Base-by-base conservation (phyloP, 129 eudicot genomes). In the Flaveria linearis region DNA sequence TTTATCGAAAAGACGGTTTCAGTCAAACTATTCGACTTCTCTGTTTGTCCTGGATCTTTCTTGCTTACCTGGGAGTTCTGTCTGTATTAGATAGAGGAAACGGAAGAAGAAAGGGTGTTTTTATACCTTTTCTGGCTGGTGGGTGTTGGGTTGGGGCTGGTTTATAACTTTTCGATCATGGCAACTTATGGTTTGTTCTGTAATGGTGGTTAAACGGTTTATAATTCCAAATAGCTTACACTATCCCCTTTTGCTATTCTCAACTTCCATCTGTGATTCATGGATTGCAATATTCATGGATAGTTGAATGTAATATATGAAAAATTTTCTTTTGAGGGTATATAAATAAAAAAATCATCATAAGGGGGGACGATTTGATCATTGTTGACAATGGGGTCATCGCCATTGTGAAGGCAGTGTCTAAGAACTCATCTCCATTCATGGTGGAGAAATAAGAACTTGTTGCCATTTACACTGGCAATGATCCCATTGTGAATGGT, bases 151-250 rank as follows among this genome's bases (percentile, higher is more conserved):
- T n/a, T 50, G n/a, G 9, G 10, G 45, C 64, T 51, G 7, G 36
- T 39, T 45, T 33, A 47, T 13, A 9, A 18, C 13, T 41, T 50
- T 17, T 69, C 22, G 22, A 28, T 73, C 52, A 72, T 36, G 77
- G 82, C 72, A 71, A 57, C 76, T 45, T 71, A 61, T 71, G 63
- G 15, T 72, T 72, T 26, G 15, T 57, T 60, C 10, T 62, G 60
- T 60, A 26, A 12, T 33, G 61, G 30, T 3, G 63, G 62, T 56
- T 30, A 26, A 45, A 43, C 10, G 28, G 76, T 23, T 42, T 50
- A 33, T 22, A 33, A 47, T 71, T 79, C 17, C 36, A 49, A 71
- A 78, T 11, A 36, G 17, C 10, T 62, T 62, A 62, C 68, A 11
- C 14, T 5, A 62, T 14, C 41, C 10, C 0, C 3, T 62, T 62